These are phyloP conservation scores for Arachis hypogaea DNA, from an alignment of 306 rosid species.

Conservation along the genomic window DNA sequence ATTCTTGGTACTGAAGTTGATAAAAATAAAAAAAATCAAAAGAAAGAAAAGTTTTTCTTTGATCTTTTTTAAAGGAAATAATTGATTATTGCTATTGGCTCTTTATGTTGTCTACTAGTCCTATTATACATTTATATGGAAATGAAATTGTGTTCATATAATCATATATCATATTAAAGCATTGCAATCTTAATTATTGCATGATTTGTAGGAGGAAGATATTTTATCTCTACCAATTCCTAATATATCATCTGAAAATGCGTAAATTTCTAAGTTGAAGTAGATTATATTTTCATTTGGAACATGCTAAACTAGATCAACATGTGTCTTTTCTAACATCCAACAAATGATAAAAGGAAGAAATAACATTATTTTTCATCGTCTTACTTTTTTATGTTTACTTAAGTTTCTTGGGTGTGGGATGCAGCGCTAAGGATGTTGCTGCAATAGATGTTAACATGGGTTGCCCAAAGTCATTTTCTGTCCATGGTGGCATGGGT, in stretches of 20 bases:
- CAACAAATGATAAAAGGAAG: conserved; percentile 11
- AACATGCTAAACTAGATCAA: not conserved
- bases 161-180: conserved; percentile 10
- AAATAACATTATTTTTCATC: not conserved
- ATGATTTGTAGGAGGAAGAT: not conserved
- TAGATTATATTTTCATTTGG: conserved; percentile 1
- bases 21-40: too few relatives aligned
- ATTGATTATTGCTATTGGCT: conserved; percentile 18
- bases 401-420: conserved; percentile 7
- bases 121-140: not conserved
- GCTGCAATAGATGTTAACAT: conserved; percentile 91
- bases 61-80: conserved; percentile 16
- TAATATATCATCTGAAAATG: not conserved
- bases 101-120: conserved; percentile 8
- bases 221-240: conserved; percentile 9
- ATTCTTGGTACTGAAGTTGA: conserved; percentile 15
- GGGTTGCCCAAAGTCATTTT: conserved; percentile 95
- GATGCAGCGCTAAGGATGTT: conserved; percentile 74
- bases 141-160: conserved; percentile 4
- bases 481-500: conserved; percentile 96
- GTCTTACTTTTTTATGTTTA: conserved; percentile 14
- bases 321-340: conserved; percentile 13
- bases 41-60: not conserved
- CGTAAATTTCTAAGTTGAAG: conserved; percentile 5
- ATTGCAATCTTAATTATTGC: conserved; percentile 21